Base-by-base conservation (phyloP, 495 filamentous ascomycete genomes). In the Aspergillus taichungensis region DNA sequence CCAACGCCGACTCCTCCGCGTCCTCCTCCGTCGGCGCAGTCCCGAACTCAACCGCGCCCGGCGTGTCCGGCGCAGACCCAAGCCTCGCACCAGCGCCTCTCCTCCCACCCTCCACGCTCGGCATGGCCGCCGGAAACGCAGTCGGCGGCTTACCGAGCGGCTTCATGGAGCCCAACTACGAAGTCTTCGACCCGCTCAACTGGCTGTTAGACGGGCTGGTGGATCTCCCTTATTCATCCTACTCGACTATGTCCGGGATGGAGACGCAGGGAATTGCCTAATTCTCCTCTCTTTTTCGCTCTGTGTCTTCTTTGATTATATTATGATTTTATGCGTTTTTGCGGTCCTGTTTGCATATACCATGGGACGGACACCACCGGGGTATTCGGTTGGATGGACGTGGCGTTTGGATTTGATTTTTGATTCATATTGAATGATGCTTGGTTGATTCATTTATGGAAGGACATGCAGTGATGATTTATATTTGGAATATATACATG, bases 121-220 rank as follows among this genome's bases (percentile, higher is more conserved):
- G 57, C 3, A 50, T 69, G 6, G 59, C 61, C 30, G 31, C 57
- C 33, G 44, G 29, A 6, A 69, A 62, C 46, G 64, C 57, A 13
- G 53, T 75, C n/a, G 64, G 49, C 53, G 66, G 57, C 52, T 64
- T 67, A 37, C 67, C 58, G 50, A 73, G 65, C 60, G 74, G 75
- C 45, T 78, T 83, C 61, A 72, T 80, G 52, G 76, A 80, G 55
- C 68, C 77, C 24, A 82, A 78, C 45, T 88, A 87, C 62, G 86
- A 90, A 54, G 82, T 89, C 35, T 94, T 88, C 58, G 89, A 95
- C 67, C 85, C 88, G 1, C 67, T 94, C 55, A 85, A 88, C 60
- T 94, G 89, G 88, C 83, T 90, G 69, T 71, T 95, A 38, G 88
- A 95, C 56, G 84, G 85, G 13, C 66, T 89, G 41, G 74, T 88